These are phyloP conservation scores for Endocalyx cinctus DNA, from an alignment of 2,329 filamentous ascomycete species.

Conservation along the genomic window DNA sequence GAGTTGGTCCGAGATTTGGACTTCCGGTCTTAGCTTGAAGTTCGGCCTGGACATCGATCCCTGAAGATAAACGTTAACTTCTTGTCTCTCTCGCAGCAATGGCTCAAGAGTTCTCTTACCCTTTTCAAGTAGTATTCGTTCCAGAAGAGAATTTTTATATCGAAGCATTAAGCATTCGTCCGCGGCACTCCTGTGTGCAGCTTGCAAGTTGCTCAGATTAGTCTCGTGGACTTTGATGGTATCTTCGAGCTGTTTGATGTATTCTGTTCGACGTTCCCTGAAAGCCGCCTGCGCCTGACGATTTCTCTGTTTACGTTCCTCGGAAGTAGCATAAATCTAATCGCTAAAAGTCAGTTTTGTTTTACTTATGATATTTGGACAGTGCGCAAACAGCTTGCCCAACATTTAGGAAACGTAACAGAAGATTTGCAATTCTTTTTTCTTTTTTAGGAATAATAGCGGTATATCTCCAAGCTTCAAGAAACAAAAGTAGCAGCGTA, in stretches of 20 bases:
- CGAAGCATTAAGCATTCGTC: constrained; percentile 98
- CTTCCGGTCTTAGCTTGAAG: constrained; percentile 88
- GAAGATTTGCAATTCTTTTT: no score
- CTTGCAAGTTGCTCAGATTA: constrained; percentile 85
- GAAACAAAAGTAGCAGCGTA: no score
- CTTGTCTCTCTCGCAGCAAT: background rate
- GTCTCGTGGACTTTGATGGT: constrained; percentile 97
- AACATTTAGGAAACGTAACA: no score
- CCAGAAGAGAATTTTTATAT: constrained; percentile 95
- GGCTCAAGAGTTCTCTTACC: constrained; percentile 44
- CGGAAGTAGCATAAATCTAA: constrained; percentile 98
- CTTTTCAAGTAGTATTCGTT: constrained; percentile 94
- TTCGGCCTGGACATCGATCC: constrained; percentile 96
- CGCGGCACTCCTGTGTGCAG: constrained; percentile 87
- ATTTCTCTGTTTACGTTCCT: constrained; percentile 97
- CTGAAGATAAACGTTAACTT: constrained; percentile 37
- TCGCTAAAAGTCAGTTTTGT: no score
- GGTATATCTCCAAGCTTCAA: no score
- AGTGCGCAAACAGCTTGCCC: no score
- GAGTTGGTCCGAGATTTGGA: constrained; percentile 69
- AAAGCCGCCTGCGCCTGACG: constrained; percentile 96
- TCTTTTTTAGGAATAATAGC: no score
- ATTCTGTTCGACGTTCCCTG: constrained; percentile 92
- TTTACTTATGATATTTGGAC: no score
- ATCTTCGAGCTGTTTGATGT: constrained; percentile 97